Conservation (phyloP, 148 eudicot species). For the Heliosperma pusillum region DNA sequence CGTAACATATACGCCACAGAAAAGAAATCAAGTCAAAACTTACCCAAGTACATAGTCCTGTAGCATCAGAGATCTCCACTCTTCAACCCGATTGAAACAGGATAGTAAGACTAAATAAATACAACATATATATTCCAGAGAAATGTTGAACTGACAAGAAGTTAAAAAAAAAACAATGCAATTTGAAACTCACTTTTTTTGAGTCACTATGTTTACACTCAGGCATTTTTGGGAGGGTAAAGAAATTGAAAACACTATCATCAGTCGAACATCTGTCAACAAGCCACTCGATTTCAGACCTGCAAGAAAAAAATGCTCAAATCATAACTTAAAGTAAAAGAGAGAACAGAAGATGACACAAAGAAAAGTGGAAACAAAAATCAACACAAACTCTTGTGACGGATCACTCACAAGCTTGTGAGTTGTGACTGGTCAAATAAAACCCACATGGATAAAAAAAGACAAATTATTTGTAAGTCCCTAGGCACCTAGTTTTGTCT, state of each 20-base stretch:
- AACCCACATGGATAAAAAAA: too few relatives aligned
- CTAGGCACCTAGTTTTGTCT: too few relatives aligned
- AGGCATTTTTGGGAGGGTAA: slow-evolving; percentile 78
- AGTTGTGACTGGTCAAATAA: too few relatives aligned
- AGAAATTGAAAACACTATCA: slow-evolving; percentile 85
- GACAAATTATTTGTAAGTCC: too few relatives aligned
- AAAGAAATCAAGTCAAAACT: slow-evolving; percentile 21
- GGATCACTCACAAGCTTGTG: too few relatives aligned
- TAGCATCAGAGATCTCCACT: slow-evolving; percentile 70
- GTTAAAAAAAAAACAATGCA: not conserved
- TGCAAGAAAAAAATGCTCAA: too few relatives aligned
- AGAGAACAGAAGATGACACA: too few relatives aligned
- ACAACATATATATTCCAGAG: not conserved
- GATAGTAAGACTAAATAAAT: not conserved
- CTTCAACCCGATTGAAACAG: slow-evolving; percentile 56
- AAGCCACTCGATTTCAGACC: too few relatives aligned
- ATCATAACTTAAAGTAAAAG: too few relatives aligned
- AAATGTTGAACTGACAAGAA: too few relatives aligned
- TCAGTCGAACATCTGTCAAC: slow-evolving; percentile 17
- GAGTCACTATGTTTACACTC: slow-evolving; percentile 21
- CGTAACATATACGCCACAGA: not conserved
- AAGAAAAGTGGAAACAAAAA: too few relatives aligned
- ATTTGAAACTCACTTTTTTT: slow-evolving; percentile 30
- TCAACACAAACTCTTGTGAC: too few relatives aligned
- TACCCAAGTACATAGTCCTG: slow-evolving; percentile 91